Evolutionary conservation across 2,329 filamentous ascomycete species (phyloP), one percentile per base, ranked within the genome.

Genomic region (Microthyrium microscopicum): DNA sequence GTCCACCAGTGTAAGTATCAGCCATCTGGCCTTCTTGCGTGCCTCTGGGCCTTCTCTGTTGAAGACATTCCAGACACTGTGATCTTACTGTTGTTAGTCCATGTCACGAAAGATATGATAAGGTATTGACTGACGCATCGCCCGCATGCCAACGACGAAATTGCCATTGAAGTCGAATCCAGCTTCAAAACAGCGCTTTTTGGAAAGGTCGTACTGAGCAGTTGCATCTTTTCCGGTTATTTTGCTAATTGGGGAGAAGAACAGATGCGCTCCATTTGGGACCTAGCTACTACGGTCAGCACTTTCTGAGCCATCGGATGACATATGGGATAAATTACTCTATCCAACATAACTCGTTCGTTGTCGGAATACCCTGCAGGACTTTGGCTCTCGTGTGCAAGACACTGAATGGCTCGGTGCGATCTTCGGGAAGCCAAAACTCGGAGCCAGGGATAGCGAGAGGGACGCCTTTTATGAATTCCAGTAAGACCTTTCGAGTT

Each of bases 91-190:
- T n/a, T n/a, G 21, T 63, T 51, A 20, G 54, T n/a, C 52, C 4
- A 58, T 52, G 39, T 70, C 56, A n/a, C n/a, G n/a, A n/a, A n/a
- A n/a, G n/a, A 43, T 64, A 70, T 11, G 68, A 55, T 26, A 70
- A 61, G 37, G 62, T 63, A 3, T 66, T 58, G 37, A 70, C 43
- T 68, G 60, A 44, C 69, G 65, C 55, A 69, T 68, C 46, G 69
- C 64, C 8, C 65, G 53, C 39, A 61, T 56, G 7, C 62, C 62
- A 4, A 69, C 56, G 29, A 56, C 57, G 32, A 69, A 63, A 2
- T 61, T 62, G 3, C 58, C 57, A 35, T 69, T 61, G 31, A 66
- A 58, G 41, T 69, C 64, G 33, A 48, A 37, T 1, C 45, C 44
- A 4, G 39, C 36, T 17, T 46, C 43, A 2, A 24, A 26, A 40